Evolutionary conservation across 1,284 basidiomycete species (phyloP), one percentile per base, ranked within the genome.

Genomic region (Ganoderma leucocontextum): DNA sequence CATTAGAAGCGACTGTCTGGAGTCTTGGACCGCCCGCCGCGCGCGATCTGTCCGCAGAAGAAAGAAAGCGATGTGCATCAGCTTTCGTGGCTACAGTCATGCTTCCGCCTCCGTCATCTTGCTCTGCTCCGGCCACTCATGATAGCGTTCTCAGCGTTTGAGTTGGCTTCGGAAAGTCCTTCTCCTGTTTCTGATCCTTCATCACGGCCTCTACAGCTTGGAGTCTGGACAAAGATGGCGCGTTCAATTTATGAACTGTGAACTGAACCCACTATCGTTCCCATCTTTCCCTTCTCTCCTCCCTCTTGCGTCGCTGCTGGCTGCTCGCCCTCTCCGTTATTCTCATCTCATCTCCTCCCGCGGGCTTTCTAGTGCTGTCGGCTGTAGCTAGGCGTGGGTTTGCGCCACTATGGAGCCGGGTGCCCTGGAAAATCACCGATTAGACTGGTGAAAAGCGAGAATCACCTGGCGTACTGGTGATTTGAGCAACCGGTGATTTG

Each of bases 21-120:
- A 29, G 25, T 41, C 38, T 33, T 39, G 41, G 36, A 62, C 70
- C 61, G 63, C 60, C 62, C 41, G 62, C 49, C 60, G 60, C n/a
- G 61, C 60, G 60, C 29, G 61, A 70, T 66, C 68, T 72, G 58
- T 70, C 67, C 67, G 71, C 69, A 68, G 47, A 52, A 52, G n/a
- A 13, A 22, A 6, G 10, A 22, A 22, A 64, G 36, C 67, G 71
- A 72, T 72, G 57, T 41, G 29, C 67, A 72, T 72, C 71, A 70
- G 49, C n/a, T 47, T 29, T 60, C 71, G 69, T 72, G 58, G 61
- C 71, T 68, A 72, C 71, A 68, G 64, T 62, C 64, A 66, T 57
- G 47, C 63, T 44, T 62, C 60, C 39, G 38, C 63, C 55, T 38
- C 63, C 52, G 19, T 55, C 39, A 52, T 33, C 60, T 58, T 58